Evolutionary conservation across 148 eudicot genomes (phyloP).

Genomic region (Fagopyrum tataricum): DNA sequence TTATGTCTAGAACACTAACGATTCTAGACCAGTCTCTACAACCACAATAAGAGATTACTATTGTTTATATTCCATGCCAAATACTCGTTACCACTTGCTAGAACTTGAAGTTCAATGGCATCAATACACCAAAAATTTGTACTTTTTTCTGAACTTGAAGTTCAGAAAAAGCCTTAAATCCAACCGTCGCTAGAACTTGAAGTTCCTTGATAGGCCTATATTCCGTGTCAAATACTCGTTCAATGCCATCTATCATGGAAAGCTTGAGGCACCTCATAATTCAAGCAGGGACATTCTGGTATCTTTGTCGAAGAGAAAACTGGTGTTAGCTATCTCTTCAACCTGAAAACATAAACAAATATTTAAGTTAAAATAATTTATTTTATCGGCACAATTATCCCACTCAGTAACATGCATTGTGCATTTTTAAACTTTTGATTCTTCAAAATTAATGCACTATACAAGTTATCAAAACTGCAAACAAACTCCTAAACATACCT

Average conservation of each 20-base stretch:
- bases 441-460: too few relatives aligned
- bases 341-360: slow-evolving; percentile 37
- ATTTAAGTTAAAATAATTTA: background rate
- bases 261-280: slow-evolving; percentile 87
- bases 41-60: too few relatives aligned
- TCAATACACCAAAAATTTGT: too few relatives aligned
- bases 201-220: slow-evolving; percentile 73
- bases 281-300: slow-evolving; percentile 56
- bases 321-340: slow-evolving; percentile 76
- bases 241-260: slow-evolving; percentile 93
- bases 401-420: background rate
- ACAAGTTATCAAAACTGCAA: too few relatives aligned
- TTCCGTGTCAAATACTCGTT: slow-evolving; percentile 90
- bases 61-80: too few relatives aligned
- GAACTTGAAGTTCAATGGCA: too few relatives aligned
- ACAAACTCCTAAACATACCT: too few relatives aligned
- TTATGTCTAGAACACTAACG: too few relatives aligned
- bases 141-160: too few relatives aligned
- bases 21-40: too few relatives aligned
- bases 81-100: too few relatives aligned
- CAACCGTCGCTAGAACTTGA: slow-evolving; percentile 64
- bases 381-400: background rate
- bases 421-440: too few relatives aligned
- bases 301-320: slow-evolving; percentile 63
- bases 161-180: slow-evolving; percentile 63